A percentile compares a stretch with the other conserved stretches of the same genome.
Conservation (phyloP, 805 yeast species). For the Saccharomycopsis sp. region DNA sequence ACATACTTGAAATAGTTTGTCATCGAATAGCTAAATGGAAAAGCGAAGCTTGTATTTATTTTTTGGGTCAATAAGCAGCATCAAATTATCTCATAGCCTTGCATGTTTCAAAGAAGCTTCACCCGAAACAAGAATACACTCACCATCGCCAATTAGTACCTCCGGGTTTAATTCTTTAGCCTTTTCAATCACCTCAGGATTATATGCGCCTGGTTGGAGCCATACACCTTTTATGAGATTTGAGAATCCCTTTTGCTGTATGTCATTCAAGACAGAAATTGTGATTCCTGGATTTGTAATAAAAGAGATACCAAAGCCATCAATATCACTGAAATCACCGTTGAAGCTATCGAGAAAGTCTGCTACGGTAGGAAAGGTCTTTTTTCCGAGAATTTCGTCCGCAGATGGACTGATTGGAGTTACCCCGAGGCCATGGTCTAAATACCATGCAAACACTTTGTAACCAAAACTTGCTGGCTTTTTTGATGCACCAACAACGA, state of each 20-base stretch:
- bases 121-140: conserved; percentile 69
- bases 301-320: conserved; percentile 54
- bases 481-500: conserved; percentile 67
- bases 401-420: conserved; percentile 60
- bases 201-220: conserved; percentile 82
- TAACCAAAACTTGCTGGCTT: conserved; percentile 61
- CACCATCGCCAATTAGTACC: conserved; percentile 41
- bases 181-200: conserved; percentile 40
- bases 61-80: too few species aligned
- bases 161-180: conserved; percentile 31
- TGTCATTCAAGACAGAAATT: conserved; percentile 35
- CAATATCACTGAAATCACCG: conserved; percentile 25
- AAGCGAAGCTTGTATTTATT: too few species aligned
- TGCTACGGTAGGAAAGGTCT: conserved; percentile 31
- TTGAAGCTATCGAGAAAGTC: conserved; percentile 24
- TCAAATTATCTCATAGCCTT: conserved; percentile 32
- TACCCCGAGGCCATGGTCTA: conserved; percentile 47
- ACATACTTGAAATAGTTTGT: too few species aligned
- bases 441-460: conserved; percentile 65
- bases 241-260: conserved; percentile 24
- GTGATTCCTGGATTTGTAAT: conserved; percentile 71
- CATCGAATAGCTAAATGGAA: too few species aligned
- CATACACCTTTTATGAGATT: conserved; percentile 50
- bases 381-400: conserved; percentile 38
- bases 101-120: conserved; percentile 38